Conservation (phyloP, 2,329 filamentous ascomycete species). For the Colletotrichum abscissum region DNA sequence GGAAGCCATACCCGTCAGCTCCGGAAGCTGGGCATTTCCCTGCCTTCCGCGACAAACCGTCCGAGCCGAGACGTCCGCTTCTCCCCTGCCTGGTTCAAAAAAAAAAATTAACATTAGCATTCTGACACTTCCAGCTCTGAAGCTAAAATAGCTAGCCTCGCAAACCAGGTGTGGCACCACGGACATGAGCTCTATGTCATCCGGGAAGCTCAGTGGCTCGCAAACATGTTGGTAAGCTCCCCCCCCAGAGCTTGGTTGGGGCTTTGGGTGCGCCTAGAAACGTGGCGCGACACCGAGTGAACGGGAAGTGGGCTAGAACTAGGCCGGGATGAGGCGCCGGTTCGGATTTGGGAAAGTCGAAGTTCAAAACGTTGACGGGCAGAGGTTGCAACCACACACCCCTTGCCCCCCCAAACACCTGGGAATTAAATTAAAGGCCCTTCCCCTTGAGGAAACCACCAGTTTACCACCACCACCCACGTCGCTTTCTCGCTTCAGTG, state of each 20-base stretch:
- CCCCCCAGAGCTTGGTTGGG: background rate
- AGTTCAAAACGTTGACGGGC: background rate
- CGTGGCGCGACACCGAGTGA: slow-evolving; percentile 12
- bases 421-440: slow-evolving; percentile 23
- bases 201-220: background rate
- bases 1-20: background rate
- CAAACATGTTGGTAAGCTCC: background rate
- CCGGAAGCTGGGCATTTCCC: background rate
- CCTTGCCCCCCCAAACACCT: background rate
- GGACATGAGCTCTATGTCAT: background rate
- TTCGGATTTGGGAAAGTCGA: background rate
- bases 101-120: background rate
- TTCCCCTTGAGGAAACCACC: background rate
- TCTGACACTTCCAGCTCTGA: background rate
- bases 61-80: background rate
- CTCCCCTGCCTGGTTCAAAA: too few species aligned
- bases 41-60: background rate
- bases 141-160: background rate
- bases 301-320: slow-evolving; percentile 18
- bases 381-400: background rate
- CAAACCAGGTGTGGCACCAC: background rate
- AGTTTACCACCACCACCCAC: background rate
- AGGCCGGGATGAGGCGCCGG: background rate
- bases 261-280: background rate
- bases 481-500: background rate